Evolutionary conservation across 768 basidiomycete species (phyloP).

Genomic region (Kwoniella dejecticola): DNA sequence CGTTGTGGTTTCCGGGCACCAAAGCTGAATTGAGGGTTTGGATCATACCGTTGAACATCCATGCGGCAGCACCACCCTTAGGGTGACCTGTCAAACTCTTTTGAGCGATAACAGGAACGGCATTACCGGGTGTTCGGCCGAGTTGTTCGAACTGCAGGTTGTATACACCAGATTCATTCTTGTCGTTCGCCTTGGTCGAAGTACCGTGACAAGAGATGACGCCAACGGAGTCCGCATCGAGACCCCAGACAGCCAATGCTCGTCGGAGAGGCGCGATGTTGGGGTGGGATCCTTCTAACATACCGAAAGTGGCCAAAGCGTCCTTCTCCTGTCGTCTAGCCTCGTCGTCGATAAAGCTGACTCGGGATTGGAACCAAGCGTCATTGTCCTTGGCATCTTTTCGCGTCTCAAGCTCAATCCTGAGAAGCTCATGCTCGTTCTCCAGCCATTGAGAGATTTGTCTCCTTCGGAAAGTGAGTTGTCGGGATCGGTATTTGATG

Average conservation of each 20-base stretch:
- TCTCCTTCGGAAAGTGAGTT: slow-evolving; percentile 89
- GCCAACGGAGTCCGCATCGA: slow-evolving; percentile 86
- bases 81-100: slow-evolving; percentile 96
- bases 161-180: slow-evolving; percentile 97
- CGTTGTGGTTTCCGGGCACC: slow-evolving; percentile 93
- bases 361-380: slow-evolving; percentile 72
- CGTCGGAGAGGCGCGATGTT: slow-evolving; percentile 88
- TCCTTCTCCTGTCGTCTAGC: slow-evolving; percentile 90
- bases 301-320: slow-evolving; percentile 88
- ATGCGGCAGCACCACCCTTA: slow-evolving; percentile 98
- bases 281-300: slow-evolving; percentile 86
- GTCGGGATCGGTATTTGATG: slow-evolving; percentile 84
- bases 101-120: slow-evolving; percentile 95
- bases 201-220: slow-evolving; percentile 59
- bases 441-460: slow-evolving; percentile 94
- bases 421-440: slow-evolving; percentile 82
- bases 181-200: slow-evolving; percentile 69
- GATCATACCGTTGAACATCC: slow-evolving; percentile 90
- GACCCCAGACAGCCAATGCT: slow-evolving; percentile 94
- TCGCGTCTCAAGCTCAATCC: slow-evolving; percentile 67
- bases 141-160: slow-evolving; percentile 89
- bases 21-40: slow-evolving; percentile 83
- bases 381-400: slow-evolving; percentile 60
- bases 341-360: slow-evolving; percentile 85
- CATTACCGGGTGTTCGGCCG: slow-evolving; percentile 87